These are phyloP conservation scores for Schizophyllum amplum DNA, from an alignment of 1,284 basidiomycete species.

Conservation along the genomic window DNA sequence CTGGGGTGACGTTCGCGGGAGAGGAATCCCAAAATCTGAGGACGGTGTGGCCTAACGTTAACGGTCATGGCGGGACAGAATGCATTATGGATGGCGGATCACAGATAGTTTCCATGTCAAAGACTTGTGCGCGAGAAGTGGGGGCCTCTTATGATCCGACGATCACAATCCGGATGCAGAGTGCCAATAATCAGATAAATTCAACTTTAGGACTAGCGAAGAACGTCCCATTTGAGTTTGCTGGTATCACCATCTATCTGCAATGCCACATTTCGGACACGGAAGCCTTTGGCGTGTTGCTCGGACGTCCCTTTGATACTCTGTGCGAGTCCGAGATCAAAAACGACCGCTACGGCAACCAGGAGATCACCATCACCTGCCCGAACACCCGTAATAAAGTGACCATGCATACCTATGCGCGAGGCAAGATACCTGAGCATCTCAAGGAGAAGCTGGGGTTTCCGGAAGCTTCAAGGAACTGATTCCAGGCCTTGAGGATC, in stretches of 20 bases:
- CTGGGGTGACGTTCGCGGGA: too few relatives aligned
- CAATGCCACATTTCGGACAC: slow-evolving; percentile 7
- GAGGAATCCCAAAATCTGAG: too few relatives aligned
- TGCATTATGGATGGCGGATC: slow-evolving; percentile 7
- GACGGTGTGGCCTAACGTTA: not conserved
- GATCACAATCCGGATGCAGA: slow-evolving; percentile 7
- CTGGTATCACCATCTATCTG: slow-evolving; percentile 8
- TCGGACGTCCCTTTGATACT: slow-evolving; percentile 7
- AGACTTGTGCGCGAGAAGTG: not conserved
- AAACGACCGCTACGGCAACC: slow-evolving; percentile 4
- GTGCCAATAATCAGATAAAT: slow-evolving; percentile 6
- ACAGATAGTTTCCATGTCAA: slow-evolving; percentile 9
- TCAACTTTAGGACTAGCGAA: slow-evolving; percentile 8
- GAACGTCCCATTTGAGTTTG: slow-evolving; percentile 7
- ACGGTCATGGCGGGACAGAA: not conserved
- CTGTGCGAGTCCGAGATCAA: slow-evolving; percentile 7
- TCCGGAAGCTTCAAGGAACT: slow-evolving; percentile 2
- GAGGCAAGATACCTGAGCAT: not conserved
- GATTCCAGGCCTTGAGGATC: too few relatives aligned
- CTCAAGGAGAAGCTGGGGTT: not conserved
- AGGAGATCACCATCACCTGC: slow-evolving; percentile 9
- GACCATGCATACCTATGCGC: slow-evolving; percentile 9
- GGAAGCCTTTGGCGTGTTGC: slow-evolving; percentile 3
- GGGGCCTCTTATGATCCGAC: slow-evolving; percentile 6
- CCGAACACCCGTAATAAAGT: slow-evolving; percentile 4